Evolutionary conservation across 164 flowering plant species (phyloP), one percentile per base, ranked within the genome.

Genomic region (Cinnamomum micranthum): DNA sequence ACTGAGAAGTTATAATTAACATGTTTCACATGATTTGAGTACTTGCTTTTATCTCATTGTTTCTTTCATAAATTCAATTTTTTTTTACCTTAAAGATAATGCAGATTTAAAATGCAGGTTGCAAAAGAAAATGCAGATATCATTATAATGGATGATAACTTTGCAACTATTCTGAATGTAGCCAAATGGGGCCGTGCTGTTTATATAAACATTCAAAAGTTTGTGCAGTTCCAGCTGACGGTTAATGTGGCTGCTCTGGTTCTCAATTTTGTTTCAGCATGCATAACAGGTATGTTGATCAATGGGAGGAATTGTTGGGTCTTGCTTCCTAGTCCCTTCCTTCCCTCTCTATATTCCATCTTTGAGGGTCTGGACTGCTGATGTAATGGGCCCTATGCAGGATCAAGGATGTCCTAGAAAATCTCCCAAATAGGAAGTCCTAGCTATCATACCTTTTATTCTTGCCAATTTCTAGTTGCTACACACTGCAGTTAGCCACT

Each of bases 81-180:
- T 24, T 4, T 64, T 25, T 22, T 25, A 31, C 24, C 24, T 10
- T 15, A 23, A 12, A 64, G 15, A 23, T 64, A 13, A 12, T 2
- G 22, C 50, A 22, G 13, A 12, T 51, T 33, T 70, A 47, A 70
- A 52, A 12, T 62, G 22, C 91, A 93, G 97, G 97, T 93, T 75
- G 97, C 97, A 3, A 93, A 91, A 84, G 96, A 91, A 81, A 91
- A 85, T 80, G 93, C 96, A 0, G 97, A 91, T 85, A 86, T 93
- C 74, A 87, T 93, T 70, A 86, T 91, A 69, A 73, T 93, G 91
- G 94, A 93, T 77, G 97, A 93, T 71, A 91, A 93, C 63, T 93
- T 91, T 69, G 27, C 73, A 1, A 93, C 95, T 3, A 93, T 93
- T 65, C 90, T 91, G 24, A 90, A 86, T 71, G 95, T 93, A 5